Evolutionary conservation across 2,329 filamentous ascomycete genomes (phyloP), one percentile per base, ranked within the genome.

Genomic region (Epichloe gansuensis): DNA sequence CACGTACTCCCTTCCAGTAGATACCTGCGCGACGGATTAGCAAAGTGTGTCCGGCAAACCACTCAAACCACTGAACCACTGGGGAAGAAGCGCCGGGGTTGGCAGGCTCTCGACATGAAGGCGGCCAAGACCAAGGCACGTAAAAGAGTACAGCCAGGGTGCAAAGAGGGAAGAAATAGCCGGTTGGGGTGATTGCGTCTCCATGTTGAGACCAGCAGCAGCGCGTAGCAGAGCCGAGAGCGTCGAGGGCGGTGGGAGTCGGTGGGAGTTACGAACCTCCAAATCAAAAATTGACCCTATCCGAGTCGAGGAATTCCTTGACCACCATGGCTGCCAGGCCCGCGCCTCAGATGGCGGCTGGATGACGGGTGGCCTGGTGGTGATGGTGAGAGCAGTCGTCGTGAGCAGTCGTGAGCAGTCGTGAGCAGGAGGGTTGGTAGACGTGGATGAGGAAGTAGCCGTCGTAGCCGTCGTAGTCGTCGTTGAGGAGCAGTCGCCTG

Each of bases 221-320:
- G 39, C 35, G 28, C 39, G 23, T 21, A 39, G 34, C 11, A 13
- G 13, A 31, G 46, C 23, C 42, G n/a, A 25, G 31, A 17, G 17
- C 12, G 15, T 9, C 25, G 48, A 31, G 51, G 13, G 57, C 51
- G 55, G 57, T 52, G 51, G 50, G 56, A 56, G 55, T 59, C 60
- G 42, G 31, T 8, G 42, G 42, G 4, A 31, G 31, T 59, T 63
- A 77, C 81, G 69, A 75, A 85, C 81, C 80, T 82, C 81, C 81
- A 85, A 66, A 85, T 75, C 67, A 85, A 75, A 75, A 84, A 73
- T 84, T 85, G 75, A 84, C 73, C 73, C 78, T 75, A 68, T 84
- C 76, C 59, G 79, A 82, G 75, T 82, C 77, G 63, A 85, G 74
- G 64, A 75, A 74, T 71, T 82, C 78, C 72, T 81, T 81, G 63